Evolutionary conservation across 2,329 filamentous ascomycete genomes (phyloP).

Genomic region (Rhexocercosporidium sp.): DNA sequence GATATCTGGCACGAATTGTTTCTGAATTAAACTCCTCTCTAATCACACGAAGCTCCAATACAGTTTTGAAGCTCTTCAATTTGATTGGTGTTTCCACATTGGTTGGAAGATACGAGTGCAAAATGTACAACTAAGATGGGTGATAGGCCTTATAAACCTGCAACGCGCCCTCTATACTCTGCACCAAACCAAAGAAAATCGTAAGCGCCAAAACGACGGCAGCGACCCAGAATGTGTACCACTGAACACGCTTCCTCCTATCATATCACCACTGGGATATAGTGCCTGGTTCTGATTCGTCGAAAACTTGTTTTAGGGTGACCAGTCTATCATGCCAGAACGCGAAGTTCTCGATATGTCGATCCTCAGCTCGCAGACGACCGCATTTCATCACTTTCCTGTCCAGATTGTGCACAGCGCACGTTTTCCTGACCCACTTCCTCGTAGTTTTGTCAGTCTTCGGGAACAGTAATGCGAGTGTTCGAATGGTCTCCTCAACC

Average conservation of each 20-base stretch:
- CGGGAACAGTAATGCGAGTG: conserved; percentile 46
- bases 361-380: conserved; percentile 41
- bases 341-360: conserved; percentile 44
- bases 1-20: neutral
- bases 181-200: conserved; percentile 45
- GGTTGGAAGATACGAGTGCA: too few relatives aligned
- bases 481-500: conserved; percentile 45
- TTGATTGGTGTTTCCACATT: too few relatives aligned
- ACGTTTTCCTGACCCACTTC: conserved; percentile 34
- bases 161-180: conserved; percentile 48
- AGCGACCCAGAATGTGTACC: conserved; percentile 54
- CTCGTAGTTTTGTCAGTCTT: conserved; percentile 32
- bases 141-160: conserved; percentile 42
- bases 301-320: conserved; percentile 49
- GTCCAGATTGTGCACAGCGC: conserved; percentile 37
- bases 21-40: too few relatives aligned
- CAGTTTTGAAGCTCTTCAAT: too few relatives aligned
- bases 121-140: neutral
- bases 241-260: conserved; percentile 48
- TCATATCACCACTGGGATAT: conserved; percentile 52
- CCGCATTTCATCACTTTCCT: conserved; percentile 36
- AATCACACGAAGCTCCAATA: too few relatives aligned
- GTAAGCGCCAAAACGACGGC: conserved; percentile 16
- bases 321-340: conserved; percentile 52
- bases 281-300: conserved; percentile 45